A percentile compares a stretch with the other conserved stretches of the same genome.
Evolutionary conservation across 768 basidiomycete genomes (phyloP).

Genomic region (Phanerochaete sordida): DNA sequence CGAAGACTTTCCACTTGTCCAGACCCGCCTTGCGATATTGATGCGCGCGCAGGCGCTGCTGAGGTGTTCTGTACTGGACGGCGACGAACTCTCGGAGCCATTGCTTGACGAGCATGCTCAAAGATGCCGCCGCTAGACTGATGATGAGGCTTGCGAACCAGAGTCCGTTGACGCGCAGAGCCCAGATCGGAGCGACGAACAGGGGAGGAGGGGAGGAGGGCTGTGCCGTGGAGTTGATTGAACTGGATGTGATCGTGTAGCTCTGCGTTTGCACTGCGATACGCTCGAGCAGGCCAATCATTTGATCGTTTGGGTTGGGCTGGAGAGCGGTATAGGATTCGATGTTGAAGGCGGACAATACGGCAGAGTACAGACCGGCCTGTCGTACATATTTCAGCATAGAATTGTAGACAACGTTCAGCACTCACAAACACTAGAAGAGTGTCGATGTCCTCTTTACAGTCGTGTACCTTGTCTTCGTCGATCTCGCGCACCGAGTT

Average conservation of each 20-base stretch:
- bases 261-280: background rate
- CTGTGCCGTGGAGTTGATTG: background rate
- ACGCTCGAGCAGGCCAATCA: background rate
- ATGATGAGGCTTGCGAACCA: too few relatives aligned
- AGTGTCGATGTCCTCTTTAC: constrained; percentile 8
- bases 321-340: background rate
- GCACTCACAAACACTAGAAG: constrained; percentile 4
- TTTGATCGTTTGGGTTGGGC: background rate
- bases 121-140: too few relatives aligned
- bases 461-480: background rate
- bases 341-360: background rate
- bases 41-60: too few relatives aligned
- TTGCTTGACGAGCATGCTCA: too few relatives aligned
- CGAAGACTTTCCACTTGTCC: too few relatives aligned
- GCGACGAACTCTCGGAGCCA: too few relatives aligned
- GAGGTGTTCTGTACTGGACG: too few relatives aligned
- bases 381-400: background rate
- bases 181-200: too few relatives aligned
- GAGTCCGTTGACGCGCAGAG: too few relatives aligned
- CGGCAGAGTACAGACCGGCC: background rate
- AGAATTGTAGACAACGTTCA: background rate
- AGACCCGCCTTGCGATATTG: too few relatives aligned
- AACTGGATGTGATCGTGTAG: background rate
- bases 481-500: background rate
- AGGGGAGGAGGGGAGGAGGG: too few relatives aligned